A percentile compares a stretch with the other conserved stretches of the same genome.
Conservation (phyloP, 441 rosid genomes). For the Oxalis stricta region DNA sequence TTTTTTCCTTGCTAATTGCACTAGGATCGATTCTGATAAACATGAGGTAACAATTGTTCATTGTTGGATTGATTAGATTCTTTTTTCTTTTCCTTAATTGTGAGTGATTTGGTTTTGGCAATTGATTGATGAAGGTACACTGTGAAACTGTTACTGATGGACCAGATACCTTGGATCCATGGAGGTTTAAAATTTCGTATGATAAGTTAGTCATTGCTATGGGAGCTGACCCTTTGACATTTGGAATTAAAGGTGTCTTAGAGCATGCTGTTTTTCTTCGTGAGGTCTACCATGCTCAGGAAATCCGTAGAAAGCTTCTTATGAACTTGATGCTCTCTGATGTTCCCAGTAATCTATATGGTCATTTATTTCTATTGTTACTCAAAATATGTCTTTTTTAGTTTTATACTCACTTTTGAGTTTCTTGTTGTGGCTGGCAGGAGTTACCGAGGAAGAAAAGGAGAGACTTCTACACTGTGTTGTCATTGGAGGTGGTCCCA, state of each 20-base stretch:
- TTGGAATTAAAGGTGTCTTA: constrained; percentile 59
- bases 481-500: constrained; percentile 90
- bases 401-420: background rate
- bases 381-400: background rate
- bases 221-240: constrained; percentile 75
- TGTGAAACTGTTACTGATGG: constrained; percentile 68
- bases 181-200: constrained; percentile 58
- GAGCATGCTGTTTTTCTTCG: constrained; percentile 70
- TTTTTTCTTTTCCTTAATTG: too few relatives aligned
- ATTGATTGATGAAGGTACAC: constrained; percentile 47
- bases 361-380: background rate
- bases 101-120: background rate
- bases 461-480: constrained; percentile 69
- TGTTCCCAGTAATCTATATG: constrained; percentile 41
- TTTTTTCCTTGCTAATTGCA: constrained; percentile 57
- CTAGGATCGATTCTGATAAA: constrained; percentile 28
- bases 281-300: constrained; percentile 90
- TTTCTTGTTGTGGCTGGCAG: constrained; percentile 27
- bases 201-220: constrained; percentile 65
- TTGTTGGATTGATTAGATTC: background rate
- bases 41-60: constrained; percentile 28
- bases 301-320: constrained; percentile 70
- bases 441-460: constrained; percentile 66
- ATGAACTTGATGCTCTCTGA: constrained; percentile 82
- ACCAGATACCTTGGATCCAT: constrained; percentile 25